These are phyloP conservation scores for Paraphaeosphaeria sporulosa DNA, from an alignment of 2,329 filamentous ascomycete species.

Conservation along the genomic window DNA sequence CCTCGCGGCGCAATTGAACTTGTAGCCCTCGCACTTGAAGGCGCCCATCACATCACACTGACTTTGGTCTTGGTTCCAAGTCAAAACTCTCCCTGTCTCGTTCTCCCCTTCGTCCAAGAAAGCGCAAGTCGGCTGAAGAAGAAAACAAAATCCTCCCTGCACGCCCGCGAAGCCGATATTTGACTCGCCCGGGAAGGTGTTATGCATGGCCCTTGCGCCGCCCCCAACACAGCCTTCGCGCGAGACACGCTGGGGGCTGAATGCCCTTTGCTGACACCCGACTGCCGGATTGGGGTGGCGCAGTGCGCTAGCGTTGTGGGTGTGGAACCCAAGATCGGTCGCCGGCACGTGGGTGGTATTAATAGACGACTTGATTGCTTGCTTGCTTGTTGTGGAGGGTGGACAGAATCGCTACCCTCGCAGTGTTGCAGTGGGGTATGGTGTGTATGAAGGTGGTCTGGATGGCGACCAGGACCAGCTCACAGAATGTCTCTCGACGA, in stretches of 20 bases:
- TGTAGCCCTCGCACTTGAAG: slow-evolving; percentile 2
- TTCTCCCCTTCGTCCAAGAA: too few relatives aligned
- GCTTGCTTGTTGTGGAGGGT: neutral
- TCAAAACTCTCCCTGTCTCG: too few relatives aligned
- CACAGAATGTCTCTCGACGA: too few relatives aligned
- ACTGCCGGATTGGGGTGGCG: neutral
- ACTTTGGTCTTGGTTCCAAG: too few relatives aligned
- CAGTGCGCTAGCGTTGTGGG: neutral
- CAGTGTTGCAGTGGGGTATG: too few relatives aligned
- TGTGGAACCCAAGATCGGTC: neutral
- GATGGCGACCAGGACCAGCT: too few relatives aligned
- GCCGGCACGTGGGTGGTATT: neutral
- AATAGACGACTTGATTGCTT: too few relatives aligned
- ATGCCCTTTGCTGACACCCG: neutral
- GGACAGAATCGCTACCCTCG: neutral
- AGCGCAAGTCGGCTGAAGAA: neutral
- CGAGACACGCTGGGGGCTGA: slow-evolving; percentile 2
- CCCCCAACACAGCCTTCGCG: slow-evolving; percentile 4
- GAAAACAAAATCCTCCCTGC: neutral
- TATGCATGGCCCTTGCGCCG: neutral
- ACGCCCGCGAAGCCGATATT: neutral
- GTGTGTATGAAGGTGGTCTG: too few relatives aligned
- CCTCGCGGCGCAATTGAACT: slow-evolving; percentile 19
- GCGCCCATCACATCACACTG: neutral
- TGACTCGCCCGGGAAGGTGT: neutral